Conservation (phyloP, 176 grass and related monocot species). For the Echinochloa phyllopogon region DNA sequence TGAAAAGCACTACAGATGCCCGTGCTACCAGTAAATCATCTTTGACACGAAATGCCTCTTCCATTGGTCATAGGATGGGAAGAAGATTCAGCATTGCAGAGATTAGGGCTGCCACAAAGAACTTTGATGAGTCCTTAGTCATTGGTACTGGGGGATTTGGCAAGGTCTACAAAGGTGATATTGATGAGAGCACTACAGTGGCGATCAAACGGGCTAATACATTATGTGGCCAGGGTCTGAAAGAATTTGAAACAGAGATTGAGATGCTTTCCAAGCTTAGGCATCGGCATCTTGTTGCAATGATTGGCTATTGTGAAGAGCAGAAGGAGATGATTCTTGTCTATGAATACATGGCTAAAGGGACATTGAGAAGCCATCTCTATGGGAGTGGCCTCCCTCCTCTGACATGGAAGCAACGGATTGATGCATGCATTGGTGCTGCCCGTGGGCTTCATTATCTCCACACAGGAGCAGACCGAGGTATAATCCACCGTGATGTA, state of each 20-base stretch:
- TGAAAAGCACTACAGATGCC: conserved; percentile 90
- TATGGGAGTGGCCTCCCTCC: conserved; percentile 67
- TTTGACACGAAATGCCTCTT: conserved; percentile 47
- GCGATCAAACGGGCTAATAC: conserved; percentile 86
- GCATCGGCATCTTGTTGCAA: conserved; percentile 91
- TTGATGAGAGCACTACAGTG: conserved; percentile 66
- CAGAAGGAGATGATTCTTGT: conserved; percentile 94
- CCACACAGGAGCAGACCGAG: conserved; percentile 90
- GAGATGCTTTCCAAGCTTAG: conserved; percentile 97
- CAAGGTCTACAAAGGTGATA: conserved; percentile 87
- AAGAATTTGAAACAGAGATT: conserved; percentile 96
- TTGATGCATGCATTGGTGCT: conserved; percentile 81
- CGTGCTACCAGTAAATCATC: conserved; percentile 51
- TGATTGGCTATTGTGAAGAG: conserved; percentile 98
- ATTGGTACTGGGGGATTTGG: conserved; percentile 93
- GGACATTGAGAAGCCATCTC: conserved; percentile 90
- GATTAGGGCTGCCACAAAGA: conserved; percentile 79
- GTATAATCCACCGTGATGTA: conserved; percentile 95
- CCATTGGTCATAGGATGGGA: conserved; percentile 65
- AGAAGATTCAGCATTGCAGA: conserved; percentile 77
- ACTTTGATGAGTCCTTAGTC: conserved; percentile 82
- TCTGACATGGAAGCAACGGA: conserved; percentile 86
- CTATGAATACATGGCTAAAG: conserved; percentile 98
- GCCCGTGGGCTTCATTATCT: conserved; percentile 93
- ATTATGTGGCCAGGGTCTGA: conserved; percentile 78